Evolutionary conservation across 2,329 filamentous ascomycete genomes (phyloP).

Genomic region (Aspergillus calidoustus): DNA sequence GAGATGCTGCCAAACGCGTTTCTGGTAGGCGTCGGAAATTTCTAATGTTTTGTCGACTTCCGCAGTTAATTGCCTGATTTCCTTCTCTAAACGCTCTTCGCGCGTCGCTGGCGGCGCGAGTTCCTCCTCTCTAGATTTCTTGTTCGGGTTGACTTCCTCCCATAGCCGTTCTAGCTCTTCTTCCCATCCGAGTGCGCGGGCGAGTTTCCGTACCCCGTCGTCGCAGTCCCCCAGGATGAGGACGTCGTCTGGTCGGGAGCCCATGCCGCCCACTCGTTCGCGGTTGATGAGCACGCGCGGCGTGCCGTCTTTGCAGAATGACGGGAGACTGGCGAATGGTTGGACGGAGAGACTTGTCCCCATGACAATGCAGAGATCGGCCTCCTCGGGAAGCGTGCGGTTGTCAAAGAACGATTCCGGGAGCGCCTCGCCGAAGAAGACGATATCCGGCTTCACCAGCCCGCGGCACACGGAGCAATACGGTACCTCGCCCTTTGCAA

Average conservation of each 20-base stretch:
- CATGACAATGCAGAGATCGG: conserved; percentile 82
- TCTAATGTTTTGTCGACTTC: conserved; percentile 62
- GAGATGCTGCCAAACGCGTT: conserved; percentile 43
- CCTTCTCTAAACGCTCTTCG: conserved; percentile 62
- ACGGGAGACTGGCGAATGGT: conserved; percentile 83
- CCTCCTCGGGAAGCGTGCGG: conserved; percentile 59
- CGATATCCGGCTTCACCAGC: conserved; percentile 90
- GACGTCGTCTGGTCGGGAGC: conserved; percentile 80
- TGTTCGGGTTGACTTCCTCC: conserved; percentile 68
- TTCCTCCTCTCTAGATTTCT: conserved; percentile 54
- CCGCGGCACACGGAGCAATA: conserved; percentile 73
- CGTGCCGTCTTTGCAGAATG: conserved; percentile 61
- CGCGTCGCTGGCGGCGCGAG: conserved; percentile 48
- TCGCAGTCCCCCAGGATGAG: conserved; percentile 83
- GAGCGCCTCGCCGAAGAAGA: conserved; percentile 84
- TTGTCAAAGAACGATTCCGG: conserved; percentile 69
- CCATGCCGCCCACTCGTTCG: conserved; percentile 79
- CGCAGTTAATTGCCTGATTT: conserved; percentile 61
- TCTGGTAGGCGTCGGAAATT: conserved; percentile 52
- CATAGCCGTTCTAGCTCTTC: conserved; percentile 81
- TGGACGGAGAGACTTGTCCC: conserved; percentile 87
- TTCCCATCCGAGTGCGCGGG: conserved; percentile 80
- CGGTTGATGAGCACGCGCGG: conserved; percentile 88
- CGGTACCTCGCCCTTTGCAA: conserved; percentile 71
- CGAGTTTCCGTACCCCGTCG: conserved; percentile 75